Percentiles rank a stretch among this genome's conserved stretches.
phyloP scores from a whole-genome alignment of 768 basidiomycete species.

The Hemileccinum rubropunctum region DNA sequence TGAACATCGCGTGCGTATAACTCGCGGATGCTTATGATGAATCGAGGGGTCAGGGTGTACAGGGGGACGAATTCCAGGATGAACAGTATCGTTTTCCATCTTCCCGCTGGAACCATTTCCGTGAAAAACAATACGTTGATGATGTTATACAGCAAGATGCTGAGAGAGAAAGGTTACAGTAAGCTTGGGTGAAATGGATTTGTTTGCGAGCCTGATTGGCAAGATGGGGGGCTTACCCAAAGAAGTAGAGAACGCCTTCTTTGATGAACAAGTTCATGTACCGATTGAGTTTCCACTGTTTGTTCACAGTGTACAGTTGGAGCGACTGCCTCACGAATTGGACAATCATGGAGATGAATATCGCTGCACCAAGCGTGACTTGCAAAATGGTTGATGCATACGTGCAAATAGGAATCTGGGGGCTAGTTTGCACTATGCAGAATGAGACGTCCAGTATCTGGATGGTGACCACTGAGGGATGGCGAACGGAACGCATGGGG shows the following conservation, averaged over 20 bases:
- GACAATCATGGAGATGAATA: neutral
- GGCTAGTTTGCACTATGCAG: neutral
- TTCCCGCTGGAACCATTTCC: neutral
- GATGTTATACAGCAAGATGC: neutral
- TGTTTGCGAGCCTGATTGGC: too few relatives aligned
- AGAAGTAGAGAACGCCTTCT: conserved; percentile 11
- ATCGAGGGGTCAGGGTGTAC: conserved; percentile 1
- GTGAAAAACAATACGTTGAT: neutral
- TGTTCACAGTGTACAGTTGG: neutral
- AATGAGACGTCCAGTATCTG: neutral
- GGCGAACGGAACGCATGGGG: neutral
- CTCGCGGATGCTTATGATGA: conserved; percentile 8
- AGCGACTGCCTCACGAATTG: conserved; percentile 4
- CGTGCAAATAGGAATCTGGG: too few relatives aligned
- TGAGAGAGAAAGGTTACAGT: neutral
- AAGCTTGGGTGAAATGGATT: neutral
- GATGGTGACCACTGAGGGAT: neutral
- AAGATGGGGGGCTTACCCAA: neutral
- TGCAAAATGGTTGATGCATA: neutral
- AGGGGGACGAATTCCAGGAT: neutral
- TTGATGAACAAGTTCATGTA: conserved; percentile 4
- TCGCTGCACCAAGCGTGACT: neutral
- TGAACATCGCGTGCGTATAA: neutral
- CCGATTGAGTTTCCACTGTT: conserved; percentile 6
- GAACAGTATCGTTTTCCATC: neutral